A percentile compares a stretch with the other conserved stretches of the same genome.
Conservation (phyloP, 2,329 filamentous ascomycete species). For the Sclerotinia spermophila region DNA sequence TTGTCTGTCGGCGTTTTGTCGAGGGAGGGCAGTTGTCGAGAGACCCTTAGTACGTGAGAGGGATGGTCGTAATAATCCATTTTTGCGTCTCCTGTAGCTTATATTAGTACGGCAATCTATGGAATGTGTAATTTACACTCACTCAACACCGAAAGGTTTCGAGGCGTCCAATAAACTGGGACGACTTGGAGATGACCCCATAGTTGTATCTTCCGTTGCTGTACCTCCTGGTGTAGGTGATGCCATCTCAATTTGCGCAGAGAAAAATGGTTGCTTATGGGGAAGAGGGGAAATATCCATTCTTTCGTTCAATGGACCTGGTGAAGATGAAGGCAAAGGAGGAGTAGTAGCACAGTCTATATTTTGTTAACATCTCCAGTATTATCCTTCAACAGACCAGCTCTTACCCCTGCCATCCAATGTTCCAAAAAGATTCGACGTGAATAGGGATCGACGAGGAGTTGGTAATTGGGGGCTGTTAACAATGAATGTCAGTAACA, state of each 20-base stretch:
- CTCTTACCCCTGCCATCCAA: constrained; percentile 47
- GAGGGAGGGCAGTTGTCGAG: constrained; percentile 62
- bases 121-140: constrained; percentile 39
- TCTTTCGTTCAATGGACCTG: constrained; percentile 64
- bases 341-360: constrained; percentile 78
- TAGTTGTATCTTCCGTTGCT: constrained; percentile 44
- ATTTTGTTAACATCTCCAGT: constrained; percentile 35
- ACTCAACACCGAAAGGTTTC: constrained; percentile 51
- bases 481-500: constrained; percentile 20
- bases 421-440: constrained; percentile 59
- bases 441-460: constrained; percentile 80
- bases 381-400: constrained; percentile 35
- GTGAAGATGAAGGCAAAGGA: constrained; percentile 79
- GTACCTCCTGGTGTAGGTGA: constrained; percentile 65
- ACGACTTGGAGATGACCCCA: constrained; percentile 55
- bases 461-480: constrained; percentile 76
- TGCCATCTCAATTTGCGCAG: constrained; percentile 59
- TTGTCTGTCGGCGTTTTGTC: constrained; percentile 60
- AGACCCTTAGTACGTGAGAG: constrained; percentile 71
- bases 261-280: constrained; percentile 71
- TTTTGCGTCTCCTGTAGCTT: constrained; percentile 57
- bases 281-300: constrained; percentile 95
- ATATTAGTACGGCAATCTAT: constrained; percentile 23
- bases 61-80: constrained; percentile 68
- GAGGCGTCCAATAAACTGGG: constrained; percentile 48